phyloP scores from a whole-genome alignment of 371 early-diverging fungal genomes.

The Rhizopus microsporus region DNA sequence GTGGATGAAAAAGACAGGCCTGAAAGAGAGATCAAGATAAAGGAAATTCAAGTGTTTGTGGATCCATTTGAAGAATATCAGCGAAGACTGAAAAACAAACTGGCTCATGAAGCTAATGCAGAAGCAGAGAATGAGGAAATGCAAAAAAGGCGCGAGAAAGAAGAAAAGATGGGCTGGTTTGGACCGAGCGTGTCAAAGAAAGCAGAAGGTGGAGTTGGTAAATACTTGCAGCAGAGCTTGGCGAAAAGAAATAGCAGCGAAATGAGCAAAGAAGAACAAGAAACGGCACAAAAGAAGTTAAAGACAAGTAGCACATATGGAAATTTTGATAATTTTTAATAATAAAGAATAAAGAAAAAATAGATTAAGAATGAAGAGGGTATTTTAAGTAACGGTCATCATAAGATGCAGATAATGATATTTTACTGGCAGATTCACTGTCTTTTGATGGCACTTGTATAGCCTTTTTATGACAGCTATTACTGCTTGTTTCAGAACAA shows the following conservation, averaged over 20 bases:
- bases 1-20: slow-evolving; percentile 79
- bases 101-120: slow-evolving; percentile 45
- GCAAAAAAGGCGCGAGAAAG: slow-evolving; percentile 41
- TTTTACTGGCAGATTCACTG: slow-evolving; percentile 8
- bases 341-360: slow-evolving; percentile 1
- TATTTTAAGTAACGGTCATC: slow-evolving; percentile 36
- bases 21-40: slow-evolving; percentile 67
- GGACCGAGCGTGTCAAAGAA: slow-evolving; percentile 59
- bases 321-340: slow-evolving; percentile 44
- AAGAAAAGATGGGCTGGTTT: slow-evolving; percentile 72
- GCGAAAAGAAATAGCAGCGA: slow-evolving; percentile 19
- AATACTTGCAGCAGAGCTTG: slow-evolving; percentile 53
- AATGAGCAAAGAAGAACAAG: slow-evolving; percentile 7
- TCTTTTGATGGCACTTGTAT: slow-evolving; percentile 7
- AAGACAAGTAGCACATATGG: slow-evolving; percentile 25
- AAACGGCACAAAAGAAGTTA: slow-evolving; percentile 13
- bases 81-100: slow-evolving; percentile 55
- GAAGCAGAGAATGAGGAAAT: slow-evolving; percentile 49
- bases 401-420: slow-evolving; percentile 41
- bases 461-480: slow-evolving; percentile 4
- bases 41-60: slow-evolving; percentile 72
- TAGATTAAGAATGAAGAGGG: neutral
- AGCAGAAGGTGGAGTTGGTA: slow-evolving; percentile 56
- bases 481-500: slow-evolving; percentile 12
- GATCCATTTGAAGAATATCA: slow-evolving; percentile 86